Conservation (phyloP, 2,329 filamentous ascomycete species). For the Verticillium zaregamsianum region DNA sequence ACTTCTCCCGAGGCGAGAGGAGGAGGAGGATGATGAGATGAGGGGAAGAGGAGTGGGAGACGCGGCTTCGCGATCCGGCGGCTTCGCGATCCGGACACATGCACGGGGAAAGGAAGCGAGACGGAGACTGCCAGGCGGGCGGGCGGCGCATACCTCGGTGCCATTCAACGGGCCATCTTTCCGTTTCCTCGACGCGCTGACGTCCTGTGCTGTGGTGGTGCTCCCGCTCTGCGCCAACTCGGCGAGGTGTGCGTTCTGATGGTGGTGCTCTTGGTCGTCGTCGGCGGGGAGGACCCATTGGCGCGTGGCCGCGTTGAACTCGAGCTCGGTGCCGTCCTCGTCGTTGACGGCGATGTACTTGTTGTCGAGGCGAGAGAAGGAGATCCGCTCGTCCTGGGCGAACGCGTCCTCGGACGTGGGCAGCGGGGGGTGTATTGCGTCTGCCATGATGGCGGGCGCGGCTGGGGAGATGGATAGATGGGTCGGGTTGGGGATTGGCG, state of each 20-base stretch:
- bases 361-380: constrained; percentile 76
- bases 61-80: background rate
- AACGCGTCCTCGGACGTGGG: constrained; percentile 65
- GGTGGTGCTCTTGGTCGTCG: constrained; percentile 35
- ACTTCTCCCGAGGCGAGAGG: background rate
- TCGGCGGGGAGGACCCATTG: constrained; percentile 70
- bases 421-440: constrained; percentile 35
- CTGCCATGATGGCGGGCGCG: constrained; percentile 4
- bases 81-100: background rate
- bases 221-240: constrained; percentile 16
- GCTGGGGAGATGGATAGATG: background rate
- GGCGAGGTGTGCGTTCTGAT: constrained; percentile 23
- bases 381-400: constrained; percentile 74
- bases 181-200: constrained; percentile 32
- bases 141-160: constrained; percentile 37
- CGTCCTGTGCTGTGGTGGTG: constrained; percentile 15
- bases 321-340: constrained; percentile 72
- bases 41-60: background rate
- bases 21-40: background rate
- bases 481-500: background rate
- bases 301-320: constrained; percentile 67
- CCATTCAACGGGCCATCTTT: constrained; percentile 33
- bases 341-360: constrained; percentile 83
- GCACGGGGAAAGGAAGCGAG: background rate
- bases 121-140: background rate